Conservation (phyloP, 2,329 filamentous ascomycete species). For the Pseudocercospora cruenta region DNA sequence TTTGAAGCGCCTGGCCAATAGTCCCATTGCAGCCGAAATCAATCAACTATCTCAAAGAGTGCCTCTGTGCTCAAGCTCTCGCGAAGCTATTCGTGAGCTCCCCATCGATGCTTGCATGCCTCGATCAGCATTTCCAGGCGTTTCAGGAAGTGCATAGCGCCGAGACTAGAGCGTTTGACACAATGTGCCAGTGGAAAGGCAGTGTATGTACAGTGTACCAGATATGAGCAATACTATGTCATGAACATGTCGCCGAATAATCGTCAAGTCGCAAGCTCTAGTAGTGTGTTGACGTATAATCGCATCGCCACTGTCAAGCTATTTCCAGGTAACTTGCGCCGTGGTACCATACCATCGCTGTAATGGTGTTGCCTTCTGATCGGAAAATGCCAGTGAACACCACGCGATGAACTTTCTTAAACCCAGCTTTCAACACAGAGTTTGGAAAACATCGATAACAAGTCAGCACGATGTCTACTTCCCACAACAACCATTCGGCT, state of each 20-base stretch:
- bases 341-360: neutral
- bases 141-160: slow-evolving; percentile 3
- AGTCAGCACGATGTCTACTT: neutral
- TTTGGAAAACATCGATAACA: neutral
- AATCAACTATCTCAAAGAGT: neutral
- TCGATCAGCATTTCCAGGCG: neutral
- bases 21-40: neutral
- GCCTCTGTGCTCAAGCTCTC: neutral
- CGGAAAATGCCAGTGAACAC: too few species aligned
- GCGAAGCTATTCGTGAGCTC: neutral
- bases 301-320: neutral
- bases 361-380: neutral
- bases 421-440: neutral
- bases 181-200: neutral
- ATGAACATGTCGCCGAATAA: neutral
- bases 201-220: slow-evolving; percentile 6
- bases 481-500: neutral
- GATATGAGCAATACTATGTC: slow-evolving; percentile 1
- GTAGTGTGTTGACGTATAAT: neutral
- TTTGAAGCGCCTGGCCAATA: slow-evolving; percentile 54
- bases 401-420: too few species aligned
- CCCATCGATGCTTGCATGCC: neutral
- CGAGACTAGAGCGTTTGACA: slow-evolving; percentile 1
- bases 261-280: neutral
- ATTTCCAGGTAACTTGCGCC: neutral